These are phyloP conservation scores for Backusella mclennaniae DNA, from an alignment of 192 early-diverging fungal species.

Conservation along the genomic window DNA sequence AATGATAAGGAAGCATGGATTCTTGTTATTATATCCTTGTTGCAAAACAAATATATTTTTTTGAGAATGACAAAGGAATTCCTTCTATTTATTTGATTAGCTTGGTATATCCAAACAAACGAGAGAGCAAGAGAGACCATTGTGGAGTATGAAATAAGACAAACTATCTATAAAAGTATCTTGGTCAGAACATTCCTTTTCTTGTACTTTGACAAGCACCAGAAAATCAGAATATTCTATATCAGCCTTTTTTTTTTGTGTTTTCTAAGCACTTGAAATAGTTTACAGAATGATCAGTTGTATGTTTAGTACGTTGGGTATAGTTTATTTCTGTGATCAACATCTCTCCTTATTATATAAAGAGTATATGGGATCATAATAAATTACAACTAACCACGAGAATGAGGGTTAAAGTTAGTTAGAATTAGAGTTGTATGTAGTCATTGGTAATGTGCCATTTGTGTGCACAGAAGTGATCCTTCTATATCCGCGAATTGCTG, in stretches of 20 bases:
- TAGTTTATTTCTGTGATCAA: not conserved
- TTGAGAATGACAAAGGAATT: too few species aligned
- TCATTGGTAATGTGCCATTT: not conserved
- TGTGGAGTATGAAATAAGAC: not conserved
- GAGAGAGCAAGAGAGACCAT: too few species aligned
- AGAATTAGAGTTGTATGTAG: not conserved
- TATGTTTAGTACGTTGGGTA: not conserved
- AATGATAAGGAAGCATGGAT: too few species aligned
- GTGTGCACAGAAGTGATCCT: not conserved
- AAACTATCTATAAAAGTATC: not conserved
- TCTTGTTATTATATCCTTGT: too few species aligned
- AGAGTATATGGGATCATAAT: not conserved
- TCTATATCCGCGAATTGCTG: not conserved
- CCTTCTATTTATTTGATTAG: not conserved
- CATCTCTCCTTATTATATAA: not conserved
- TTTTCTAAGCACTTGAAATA: not conserved
- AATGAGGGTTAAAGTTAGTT: not conserved
- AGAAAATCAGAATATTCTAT: not conserved
- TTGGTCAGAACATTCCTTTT: not conserved
- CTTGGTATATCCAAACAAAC: too few species aligned
- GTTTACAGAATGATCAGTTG: not conserved
- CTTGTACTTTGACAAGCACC: not conserved
- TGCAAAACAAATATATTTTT: too few species aligned
- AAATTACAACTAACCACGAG: not conserved
- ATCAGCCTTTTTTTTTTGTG: not conserved